These are phyloP conservation scores for Tolypocladium tropicale DNA, from an alignment of 2,329 filamentous ascomycete species.

Conservation along the genomic window DNA sequence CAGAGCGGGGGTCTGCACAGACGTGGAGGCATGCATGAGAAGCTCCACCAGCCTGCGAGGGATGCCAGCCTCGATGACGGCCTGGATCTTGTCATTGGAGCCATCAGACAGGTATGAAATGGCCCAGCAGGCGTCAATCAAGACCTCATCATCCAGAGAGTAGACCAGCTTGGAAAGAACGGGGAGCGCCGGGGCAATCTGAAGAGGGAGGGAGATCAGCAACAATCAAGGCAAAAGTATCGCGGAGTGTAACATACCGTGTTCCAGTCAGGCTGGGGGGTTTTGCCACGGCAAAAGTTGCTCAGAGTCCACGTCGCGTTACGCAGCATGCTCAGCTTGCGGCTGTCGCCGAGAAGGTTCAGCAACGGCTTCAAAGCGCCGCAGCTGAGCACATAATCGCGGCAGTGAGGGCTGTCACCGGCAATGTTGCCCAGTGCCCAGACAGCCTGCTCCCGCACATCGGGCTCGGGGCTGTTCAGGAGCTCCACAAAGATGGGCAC, in stretches of 20 bases:
- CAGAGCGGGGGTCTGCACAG: slow-evolving; percentile 93
- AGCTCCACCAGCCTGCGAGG: slow-evolving; percentile 93
- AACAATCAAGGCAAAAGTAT: not conserved
- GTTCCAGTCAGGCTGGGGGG: slow-evolving; percentile 94
- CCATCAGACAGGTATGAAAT: slow-evolving; percentile 98
- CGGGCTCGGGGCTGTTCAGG: slow-evolving; percentile 87
- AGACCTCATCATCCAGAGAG: slow-evolving; percentile 93
- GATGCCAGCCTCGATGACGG: slow-evolving; percentile 96
- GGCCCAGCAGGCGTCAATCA: slow-evolving; percentile 99
- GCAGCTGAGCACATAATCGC: slow-evolving; percentile 88
- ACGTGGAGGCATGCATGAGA: slow-evolving; percentile 95
- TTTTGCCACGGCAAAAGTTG: slow-evolving; percentile 99
- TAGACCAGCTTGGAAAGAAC: slow-evolving; percentile 97
- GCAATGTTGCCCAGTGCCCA: slow-evolving; percentile 99
- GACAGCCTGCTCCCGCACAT: slow-evolving; percentile 95
- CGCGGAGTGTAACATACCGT: slow-evolving; percentile 51
- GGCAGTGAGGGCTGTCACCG: slow-evolving; percentile 93
- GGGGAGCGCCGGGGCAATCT: slow-evolving; percentile 91
- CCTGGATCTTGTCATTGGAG: slow-evolving; percentile 98
- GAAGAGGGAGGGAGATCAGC: slow-evolving; percentile 8
- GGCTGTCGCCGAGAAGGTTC: slow-evolving; percentile 85
- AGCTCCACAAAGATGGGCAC: slow-evolving; percentile 98
- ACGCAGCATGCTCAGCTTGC: slow-evolving; percentile 97
- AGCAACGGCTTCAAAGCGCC: slow-evolving; percentile 88
- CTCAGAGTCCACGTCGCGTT: slow-evolving; percentile 99